These are phyloP conservation scores for Curvularia sp. DNA, from an alignment of 2,329 filamentous ascomycete species.

Conservation along the genomic window DNA sequence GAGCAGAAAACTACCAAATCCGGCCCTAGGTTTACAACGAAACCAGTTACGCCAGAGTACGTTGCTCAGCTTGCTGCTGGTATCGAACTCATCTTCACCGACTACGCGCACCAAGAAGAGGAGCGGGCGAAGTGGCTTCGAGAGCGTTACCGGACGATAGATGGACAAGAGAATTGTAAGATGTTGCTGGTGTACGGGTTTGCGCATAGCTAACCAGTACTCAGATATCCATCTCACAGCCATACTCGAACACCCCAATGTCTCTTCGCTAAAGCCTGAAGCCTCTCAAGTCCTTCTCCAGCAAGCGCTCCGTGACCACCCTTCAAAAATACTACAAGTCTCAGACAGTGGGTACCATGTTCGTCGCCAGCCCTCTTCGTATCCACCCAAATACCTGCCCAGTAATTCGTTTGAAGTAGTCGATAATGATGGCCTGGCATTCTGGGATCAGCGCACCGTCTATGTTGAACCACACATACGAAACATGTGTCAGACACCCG, in stretches of 20 bases:
- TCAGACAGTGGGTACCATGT: slow-evolving; percentile 39
- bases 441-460: slow-evolving; percentile 48
- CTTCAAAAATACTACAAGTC: slow-evolving; percentile 31
- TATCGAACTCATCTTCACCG: slow-evolving; percentile 46
- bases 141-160: slow-evolving; percentile 32
- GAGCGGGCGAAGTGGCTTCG: slow-evolving; percentile 36
- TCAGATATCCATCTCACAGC: slow-evolving; percentile 44
- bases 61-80: slow-evolving; percentile 41
- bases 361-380: slow-evolving; percentile 40
- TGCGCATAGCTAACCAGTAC: slow-evolving; percentile 3
- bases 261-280: slow-evolving; percentile 42
- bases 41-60: slow-evolving; percentile 35
- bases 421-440: slow-evolving; percentile 41
- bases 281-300: slow-evolving; percentile 39
- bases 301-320: slow-evolving; percentile 33
- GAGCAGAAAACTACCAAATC: slow-evolving; percentile 17
- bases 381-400: slow-evolving; percentile 40
- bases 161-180: slow-evolving; percentile 38
- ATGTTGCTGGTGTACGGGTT: background rate
- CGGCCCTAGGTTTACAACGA: slow-evolving; percentile 31
- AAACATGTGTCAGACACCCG: slow-evolving; percentile 40
- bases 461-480: slow-evolving; percentile 48
- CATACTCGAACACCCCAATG: slow-evolving; percentile 39
- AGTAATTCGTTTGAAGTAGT: slow-evolving; percentile 32
- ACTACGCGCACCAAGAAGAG: slow-evolving; percentile 46